Conservation (phyloP, 495 filamentous ascomycete species). For the Chaetomium fimeti region DNA sequence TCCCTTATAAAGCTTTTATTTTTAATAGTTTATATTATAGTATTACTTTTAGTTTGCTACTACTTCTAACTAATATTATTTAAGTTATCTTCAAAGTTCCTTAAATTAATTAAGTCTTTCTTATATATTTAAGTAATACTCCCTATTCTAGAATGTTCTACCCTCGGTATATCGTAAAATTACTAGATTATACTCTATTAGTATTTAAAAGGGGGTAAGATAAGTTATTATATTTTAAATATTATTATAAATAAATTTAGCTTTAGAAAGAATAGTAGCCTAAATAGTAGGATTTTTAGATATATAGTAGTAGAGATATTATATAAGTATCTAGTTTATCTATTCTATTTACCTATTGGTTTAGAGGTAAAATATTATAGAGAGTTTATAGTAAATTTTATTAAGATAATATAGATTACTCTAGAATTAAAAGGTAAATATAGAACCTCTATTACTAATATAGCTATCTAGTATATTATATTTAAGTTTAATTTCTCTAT, state of each 20-base stretch:
- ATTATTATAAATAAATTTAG: too few relatives aligned
- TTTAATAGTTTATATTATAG: not conserved
- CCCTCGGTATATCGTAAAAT: not conserved
- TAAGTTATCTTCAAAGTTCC: not conserved
- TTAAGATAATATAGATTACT: too few relatives aligned
- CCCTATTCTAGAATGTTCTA: not conserved
- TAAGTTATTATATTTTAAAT: too few relatives aligned
- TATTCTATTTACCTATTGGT: not conserved
- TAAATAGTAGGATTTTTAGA: not conserved
- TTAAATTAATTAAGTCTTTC: not conserved
- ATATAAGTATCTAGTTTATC: not conserved
- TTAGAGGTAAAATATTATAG: too few relatives aligned
- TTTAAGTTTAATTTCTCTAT: not conserved
- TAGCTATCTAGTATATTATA: too few relatives aligned
- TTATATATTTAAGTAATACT: not conserved
- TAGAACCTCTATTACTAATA: too few relatives aligned
- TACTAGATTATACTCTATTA: too few relatives aligned
- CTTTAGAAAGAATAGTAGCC: too few relatives aligned
- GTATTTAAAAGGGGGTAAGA: too few relatives aligned
- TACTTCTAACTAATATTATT: not conserved
- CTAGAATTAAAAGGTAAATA: too few relatives aligned
- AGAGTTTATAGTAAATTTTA: too few relatives aligned
- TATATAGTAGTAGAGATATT: not conserved
- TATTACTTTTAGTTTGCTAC: not conserved
- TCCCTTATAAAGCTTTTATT: too few relatives aligned